A percentile compares a stretch with the other conserved stretches of the same genome.
Conservation (phyloP, 1,284 basidiomycete genomes). For the Trichosporon ovoides region DNA sequence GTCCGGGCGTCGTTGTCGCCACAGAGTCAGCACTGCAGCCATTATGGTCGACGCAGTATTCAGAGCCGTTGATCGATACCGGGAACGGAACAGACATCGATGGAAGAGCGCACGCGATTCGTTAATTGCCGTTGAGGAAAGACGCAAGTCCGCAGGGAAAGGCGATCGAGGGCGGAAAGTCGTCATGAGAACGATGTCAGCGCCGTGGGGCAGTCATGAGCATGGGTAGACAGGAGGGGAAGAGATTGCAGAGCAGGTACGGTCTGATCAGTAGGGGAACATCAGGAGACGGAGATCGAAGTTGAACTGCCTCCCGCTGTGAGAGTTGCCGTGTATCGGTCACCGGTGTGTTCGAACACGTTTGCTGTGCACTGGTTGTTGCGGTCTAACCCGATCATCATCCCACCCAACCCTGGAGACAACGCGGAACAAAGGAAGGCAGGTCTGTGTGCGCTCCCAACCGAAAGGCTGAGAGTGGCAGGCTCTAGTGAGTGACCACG, state of each 20-base stretch:
- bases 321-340: no score
- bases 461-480: background rate
- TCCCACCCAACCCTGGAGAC: background rate
- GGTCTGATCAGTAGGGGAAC: background rate
- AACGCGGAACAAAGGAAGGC: background rate
- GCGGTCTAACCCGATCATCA: background rate
- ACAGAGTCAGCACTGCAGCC: background rate
- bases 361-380: background rate
- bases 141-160: background rate
- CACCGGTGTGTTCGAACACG: no score
- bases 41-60: background rate
- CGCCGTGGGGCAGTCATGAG: no score
- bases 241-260: no score
- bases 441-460: background rate
- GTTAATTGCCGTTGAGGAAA: background rate
- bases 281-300: background rate
- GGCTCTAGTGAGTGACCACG: background rate
- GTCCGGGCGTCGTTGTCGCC: background rate
- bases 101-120: background rate
- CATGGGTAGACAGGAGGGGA: background rate
- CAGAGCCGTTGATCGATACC: background rate
- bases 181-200: constrained; percentile 2
- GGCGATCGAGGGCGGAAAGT: background rate
- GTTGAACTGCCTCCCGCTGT: no score
- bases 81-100: background rate